Conservation (phyloP, 1,139 yeast genomes). For the Yamadazyma diddensiae region DNA sequence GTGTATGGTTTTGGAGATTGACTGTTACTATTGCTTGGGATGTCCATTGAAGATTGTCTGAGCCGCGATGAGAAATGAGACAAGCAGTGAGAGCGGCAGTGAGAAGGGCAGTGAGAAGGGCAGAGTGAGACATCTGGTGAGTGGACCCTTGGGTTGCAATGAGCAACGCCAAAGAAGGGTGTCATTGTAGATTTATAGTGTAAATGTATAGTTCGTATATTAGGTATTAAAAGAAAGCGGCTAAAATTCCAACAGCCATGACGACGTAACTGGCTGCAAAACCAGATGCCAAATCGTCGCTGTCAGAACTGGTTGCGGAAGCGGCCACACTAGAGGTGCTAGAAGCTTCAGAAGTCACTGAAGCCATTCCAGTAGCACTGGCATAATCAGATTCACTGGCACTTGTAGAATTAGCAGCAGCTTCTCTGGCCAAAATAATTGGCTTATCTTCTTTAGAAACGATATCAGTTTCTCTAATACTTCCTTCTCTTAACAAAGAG, state of each 20-base stretch:
- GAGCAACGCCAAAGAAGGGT: no score
- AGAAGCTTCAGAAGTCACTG: constrained; percentile 5
- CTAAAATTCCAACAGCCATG: no score
- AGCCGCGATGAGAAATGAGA: no score
- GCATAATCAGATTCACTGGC: constrained; percentile 7
- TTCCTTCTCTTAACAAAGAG: constrained; percentile 14
- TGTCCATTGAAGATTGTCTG: no score
- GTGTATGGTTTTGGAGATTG: constrained; percentile 21
- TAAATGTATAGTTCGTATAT: no score
- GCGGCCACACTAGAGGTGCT: background rate
- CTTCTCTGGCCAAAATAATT: constrained; percentile 9
- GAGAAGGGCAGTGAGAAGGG: no score
- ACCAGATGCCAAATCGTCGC: constrained; percentile 10
- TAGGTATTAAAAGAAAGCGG: no score
- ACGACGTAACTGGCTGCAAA: no score
- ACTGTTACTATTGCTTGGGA: background rate
- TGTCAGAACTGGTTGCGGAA: background rate
- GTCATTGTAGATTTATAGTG: no score
- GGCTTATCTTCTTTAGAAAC: constrained; percentile 13
- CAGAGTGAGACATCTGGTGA: no score
- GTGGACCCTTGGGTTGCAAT: no score
- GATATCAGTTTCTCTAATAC: constrained; percentile 18
- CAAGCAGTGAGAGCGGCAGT: no score
- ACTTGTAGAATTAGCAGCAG: constrained; percentile 7
- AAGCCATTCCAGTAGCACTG: constrained; percentile 7